Base-by-base conservation (phyloP, 352 stramenopile genomes). In the Globisporangium orthogonon region DNA sequence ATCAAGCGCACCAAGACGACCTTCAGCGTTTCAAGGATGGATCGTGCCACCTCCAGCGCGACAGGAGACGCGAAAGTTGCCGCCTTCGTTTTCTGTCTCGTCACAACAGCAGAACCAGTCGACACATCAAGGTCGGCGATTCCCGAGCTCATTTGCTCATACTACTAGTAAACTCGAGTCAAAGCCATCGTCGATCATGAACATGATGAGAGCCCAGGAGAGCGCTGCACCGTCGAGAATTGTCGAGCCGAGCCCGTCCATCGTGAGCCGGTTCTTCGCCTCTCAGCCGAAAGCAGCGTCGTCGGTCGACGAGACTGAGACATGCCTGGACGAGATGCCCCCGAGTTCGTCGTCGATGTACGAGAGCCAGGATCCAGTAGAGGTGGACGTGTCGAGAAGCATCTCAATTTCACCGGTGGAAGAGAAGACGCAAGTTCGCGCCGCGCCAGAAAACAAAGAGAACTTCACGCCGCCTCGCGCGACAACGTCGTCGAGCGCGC, bases 391-490 rank as follows among this genome's bases (percentile, higher is more conserved):
- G 15, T 65, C 71, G 40, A 66, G 61, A 53, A 81, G 63, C 33
- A 77, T 86, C 18, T 77, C 74, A 6, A 80, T 91, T 48, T 71
- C 81, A 1, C 78, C 76, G 3, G 35, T 71, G 18, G 60, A 74
- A 44, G 66, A 71, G n/a, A 77, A 71, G 52, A 55, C 53, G 50
- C 61, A 62, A 10, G 23, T 13, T 28, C n/a, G 23, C 11, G 54
- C 53, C 15, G n/a, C 33, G 17, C 37, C 4, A 3, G 18, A 63
- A 50, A 64, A 58, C 7, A 89, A 86, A 41, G 75, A 87, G 52
- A 87, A 87, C 33, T 52, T 57, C 50, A 51, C 54, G 4, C 70
- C 74, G 7, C 44, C 51, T 1, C 43, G 13, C 17, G 10, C 14
- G 14, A 71, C 63, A 58, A 49, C 5, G 18, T 11, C 40, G 31